Base-by-base conservation (phyloP, 108 stramenopile genomes). In the Discostella stelligeroides region DNA sequence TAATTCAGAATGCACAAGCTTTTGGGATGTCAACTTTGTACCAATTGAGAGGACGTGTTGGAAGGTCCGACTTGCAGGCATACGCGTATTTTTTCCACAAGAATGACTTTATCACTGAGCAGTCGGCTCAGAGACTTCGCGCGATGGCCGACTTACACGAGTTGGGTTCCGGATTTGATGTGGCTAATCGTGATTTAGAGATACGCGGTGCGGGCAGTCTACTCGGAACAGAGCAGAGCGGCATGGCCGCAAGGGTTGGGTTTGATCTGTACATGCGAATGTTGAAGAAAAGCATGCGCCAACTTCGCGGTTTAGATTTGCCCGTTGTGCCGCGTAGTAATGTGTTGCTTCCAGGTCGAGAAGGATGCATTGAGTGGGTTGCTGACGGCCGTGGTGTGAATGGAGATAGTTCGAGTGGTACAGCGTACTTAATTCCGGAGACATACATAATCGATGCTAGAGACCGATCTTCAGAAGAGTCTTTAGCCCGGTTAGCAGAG, bases 191-290 rank as follows among this genome's bases (percentile, higher is more conserved):
- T 13, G 97, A 98, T 83, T 79, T 98, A 37, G 97, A 96, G 61
- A 97, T 98, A 70, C 88, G 97, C 54, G 97, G 97, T 15, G 93
- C 95, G 8, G 97, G 97, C 25, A 85, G 79, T 64, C 71, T 97
- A 30, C 80, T 97, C 17, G 96, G 97, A 4, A 95, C 92, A 1
- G 90, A 97, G 49, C 97, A 98, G 82, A 88, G 82, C 79, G 94
- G 96, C 43, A 88, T 90, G 75, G 93, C 92, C 1, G 91, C 92
- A 25, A 92, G 86, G 70, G 94, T 98, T 56, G 97, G 97, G 21
- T 96, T 94, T 66, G 97, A 98, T 83, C 56, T 98, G 72, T 98
- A 98, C 82, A 95, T 96, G 95, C 77, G 91, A 46, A 95, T 98
- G 92, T 73, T 96, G 46, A 93, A 91, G 71, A 88, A 91, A 63